Evolutionary conservation across 192 early-diverging fungal species (phyloP), one percentile per base, ranked within the genome.

Genomic region (Backusella morwellensis): DNA sequence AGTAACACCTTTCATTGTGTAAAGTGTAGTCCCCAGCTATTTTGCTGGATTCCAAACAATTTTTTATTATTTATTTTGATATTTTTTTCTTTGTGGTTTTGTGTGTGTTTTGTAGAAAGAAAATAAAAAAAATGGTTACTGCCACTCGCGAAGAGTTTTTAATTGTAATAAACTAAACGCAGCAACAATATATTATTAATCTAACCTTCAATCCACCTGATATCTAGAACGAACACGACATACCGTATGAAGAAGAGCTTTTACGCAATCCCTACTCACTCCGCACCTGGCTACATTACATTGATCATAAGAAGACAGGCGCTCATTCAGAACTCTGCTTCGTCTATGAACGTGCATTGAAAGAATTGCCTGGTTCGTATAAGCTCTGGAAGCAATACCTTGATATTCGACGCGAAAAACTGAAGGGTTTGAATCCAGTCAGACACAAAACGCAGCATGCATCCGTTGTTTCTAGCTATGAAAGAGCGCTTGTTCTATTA

Each of bases 381-480:
- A 98, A 97, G 82, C 88, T 99, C 4, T 99, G 97, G 97, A 95
- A 95, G 77, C 76, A 83, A 44, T 97, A 98, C 78, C 82, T 98
- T 38, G 92, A 93, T 77, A 77, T 90, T 34, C 90, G 95, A 26
- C 76, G 82, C 19, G 68, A 80, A 23, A 80, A 85, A 34, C 80
- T 90, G 29, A 68, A 81, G 3, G 86, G 84, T 35, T 70, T 84
- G 26, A 90, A 91, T 73, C 87, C 89, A 35, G 75, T 88, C 6
- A 81, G 76, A n/a, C 85, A 85, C 69, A 79, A 83, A 29, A 86
- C 87, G 6, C 92, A 93, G 70, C 94, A 90, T 84, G 80, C 85
- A 21, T 82, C 85, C 23, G 88, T 94, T 4, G 92, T 90, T 73
- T 76, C 88, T 77, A 95, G 93, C 72, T 99, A 93, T 77, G 97